phyloP scores from a whole-genome alignment of 176 grass and related monocot genomes.

The Ananas comosus region DNA sequence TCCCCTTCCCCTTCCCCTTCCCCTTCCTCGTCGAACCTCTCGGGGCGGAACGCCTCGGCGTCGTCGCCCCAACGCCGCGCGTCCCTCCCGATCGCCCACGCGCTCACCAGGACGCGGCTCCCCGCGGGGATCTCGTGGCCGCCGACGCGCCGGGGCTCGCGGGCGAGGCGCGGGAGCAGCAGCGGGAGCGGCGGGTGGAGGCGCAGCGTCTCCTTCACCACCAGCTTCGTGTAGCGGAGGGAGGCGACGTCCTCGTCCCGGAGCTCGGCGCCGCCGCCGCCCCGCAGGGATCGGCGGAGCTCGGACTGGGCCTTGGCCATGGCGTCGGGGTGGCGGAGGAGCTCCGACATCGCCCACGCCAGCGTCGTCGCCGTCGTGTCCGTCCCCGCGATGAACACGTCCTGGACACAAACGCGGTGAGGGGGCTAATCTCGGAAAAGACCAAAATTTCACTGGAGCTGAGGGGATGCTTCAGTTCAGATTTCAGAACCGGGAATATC shows the following conservation, averaged over 20 bases:
- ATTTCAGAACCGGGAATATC: too few species aligned
- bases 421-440: too few species aligned
- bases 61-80: constrained; percentile 34
- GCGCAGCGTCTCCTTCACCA: constrained; percentile 60
- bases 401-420: constrained; percentile 5
- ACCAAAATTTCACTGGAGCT: constrained; percentile 24
- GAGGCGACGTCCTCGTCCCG: constrained; percentile 29
- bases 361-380: constrained; percentile 53
- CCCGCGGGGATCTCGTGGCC: constrained; percentile 29
- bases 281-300: constrained; percentile 30
- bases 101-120: constrained; percentile 50
- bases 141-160: constrained; percentile 18
- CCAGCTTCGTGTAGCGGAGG: constrained; percentile 50
- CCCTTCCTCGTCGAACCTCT: constrained; percentile 34
- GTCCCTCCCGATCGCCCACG: constrained; percentile 53
- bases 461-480: too few species aligned
- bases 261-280: constrained; percentile 32
- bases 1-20: neutral
- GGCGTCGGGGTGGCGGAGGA: constrained; percentile 41
- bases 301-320: constrained; percentile 33
- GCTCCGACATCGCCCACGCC: constrained; percentile 68
- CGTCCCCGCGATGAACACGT: constrained; percentile 37
- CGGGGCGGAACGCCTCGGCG: constrained; percentile 54
- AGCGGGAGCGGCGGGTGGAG: constrained; percentile 38
- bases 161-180: constrained; percentile 25